Conservation (phyloP, 257 asterid species). For the Ocimum tenuiflorum region DNA sequence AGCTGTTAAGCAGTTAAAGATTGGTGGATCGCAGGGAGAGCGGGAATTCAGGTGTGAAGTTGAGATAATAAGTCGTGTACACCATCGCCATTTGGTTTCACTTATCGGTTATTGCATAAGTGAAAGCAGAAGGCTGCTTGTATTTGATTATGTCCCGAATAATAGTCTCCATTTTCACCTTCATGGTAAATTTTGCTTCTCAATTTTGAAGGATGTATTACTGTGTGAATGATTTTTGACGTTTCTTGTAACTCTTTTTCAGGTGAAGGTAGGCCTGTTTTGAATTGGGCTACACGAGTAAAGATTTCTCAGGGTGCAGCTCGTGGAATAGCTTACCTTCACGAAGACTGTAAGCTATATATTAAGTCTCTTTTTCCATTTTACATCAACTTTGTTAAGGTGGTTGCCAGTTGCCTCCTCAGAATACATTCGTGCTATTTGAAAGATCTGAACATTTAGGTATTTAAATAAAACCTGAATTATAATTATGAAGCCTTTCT, state of each 20-base stretch:
- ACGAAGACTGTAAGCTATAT: constrained; percentile 62
- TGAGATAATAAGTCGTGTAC: constrained; percentile 84
- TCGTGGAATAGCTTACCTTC: constrained; percentile 89
- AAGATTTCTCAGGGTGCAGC: constrained; percentile 83
- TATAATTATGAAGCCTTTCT: no score
- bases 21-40: constrained; percentile 84
- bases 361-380: not conserved
- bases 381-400: not conserved
- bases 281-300: constrained; percentile 70
- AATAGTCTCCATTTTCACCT: constrained; percentile 82
- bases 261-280: constrained; percentile 50
- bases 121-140: constrained; percentile 68
- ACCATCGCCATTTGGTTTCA: constrained; percentile 94
- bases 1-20: constrained; percentile 84
- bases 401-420: not conserved
- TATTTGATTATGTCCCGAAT: constrained; percentile 78
- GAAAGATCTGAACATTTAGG: not conserved
- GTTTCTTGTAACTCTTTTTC: not conserved
- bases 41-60: constrained; percentile 94
- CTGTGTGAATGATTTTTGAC: constrained; percentile 8
- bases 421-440: not conserved
- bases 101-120: constrained; percentile 89
- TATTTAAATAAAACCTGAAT: no score
- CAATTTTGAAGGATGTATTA: not conserved
- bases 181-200: constrained; percentile 53